These are phyloP conservation scores for Monilinia laxa DNA, from an alignment of 2,329 filamentous ascomycete species.

Conservation along the genomic window DNA sequence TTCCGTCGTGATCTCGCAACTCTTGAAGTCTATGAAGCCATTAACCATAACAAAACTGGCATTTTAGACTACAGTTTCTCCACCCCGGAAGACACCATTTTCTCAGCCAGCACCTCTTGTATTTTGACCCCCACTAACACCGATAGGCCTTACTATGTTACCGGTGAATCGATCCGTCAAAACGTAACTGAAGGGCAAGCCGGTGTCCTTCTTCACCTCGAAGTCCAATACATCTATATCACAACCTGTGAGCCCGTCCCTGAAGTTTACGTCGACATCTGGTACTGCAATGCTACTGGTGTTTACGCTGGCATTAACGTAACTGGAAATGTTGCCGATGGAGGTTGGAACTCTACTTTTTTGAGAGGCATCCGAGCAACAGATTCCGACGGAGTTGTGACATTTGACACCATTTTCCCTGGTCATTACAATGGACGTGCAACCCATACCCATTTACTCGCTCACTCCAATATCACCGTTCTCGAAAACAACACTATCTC, in stretches of 20 bases:
- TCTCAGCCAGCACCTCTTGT: conserved; percentile 48
- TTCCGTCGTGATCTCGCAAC: conserved; percentile 22
- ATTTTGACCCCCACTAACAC: conserved; percentile 53
- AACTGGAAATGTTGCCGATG: conserved; percentile 23
- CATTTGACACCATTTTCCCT: conserved; percentile 46
- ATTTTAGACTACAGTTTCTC: conserved; percentile 20
- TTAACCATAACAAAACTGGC: conserved; percentile 25
- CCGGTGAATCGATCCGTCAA: conserved; percentile 44
- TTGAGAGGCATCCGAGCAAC: conserved; percentile 45
- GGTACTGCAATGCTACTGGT: conserved; percentile 45
- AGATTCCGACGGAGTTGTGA: conserved; percentile 43
- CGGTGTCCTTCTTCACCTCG: conserved; percentile 51
- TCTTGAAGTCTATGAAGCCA: conserved; percentile 18
- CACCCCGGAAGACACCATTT: conserved; percentile 33
- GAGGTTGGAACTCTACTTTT: conserved; percentile 40
- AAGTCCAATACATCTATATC: conserved; percentile 53
- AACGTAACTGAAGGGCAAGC: conserved; percentile 49
- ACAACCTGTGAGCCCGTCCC: conserved; percentile 42
- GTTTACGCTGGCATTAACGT: conserved; percentile 43
- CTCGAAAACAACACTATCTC: conserved; percentile 45
- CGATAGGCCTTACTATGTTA: conserved; percentile 51
- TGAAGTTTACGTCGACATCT: conserved; percentile 42
- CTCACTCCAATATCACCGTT: conserved; percentile 39
- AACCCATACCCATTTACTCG: conserved; percentile 48
- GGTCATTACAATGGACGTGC: conserved; percentile 50